Conservation (phyloP, 2,329 filamentous ascomycete species). For the Neophaeococcomyces aloes region DNA sequence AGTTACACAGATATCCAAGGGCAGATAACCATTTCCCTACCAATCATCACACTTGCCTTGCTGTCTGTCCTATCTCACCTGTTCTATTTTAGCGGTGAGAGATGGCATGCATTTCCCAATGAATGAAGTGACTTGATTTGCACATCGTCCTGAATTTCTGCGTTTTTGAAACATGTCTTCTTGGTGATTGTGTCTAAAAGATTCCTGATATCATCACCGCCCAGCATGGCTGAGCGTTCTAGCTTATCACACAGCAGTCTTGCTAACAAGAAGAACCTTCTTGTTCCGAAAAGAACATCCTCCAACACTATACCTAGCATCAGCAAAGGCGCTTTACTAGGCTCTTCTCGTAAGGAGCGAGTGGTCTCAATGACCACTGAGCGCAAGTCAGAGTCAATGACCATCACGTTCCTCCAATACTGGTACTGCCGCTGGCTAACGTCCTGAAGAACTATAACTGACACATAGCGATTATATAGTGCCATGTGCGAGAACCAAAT, state of each 20-base stretch:
- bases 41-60: too few species aligned
- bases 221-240: conserved; percentile 13
- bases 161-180: too few species aligned
- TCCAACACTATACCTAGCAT: not conserved
- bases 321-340: conserved; percentile 1
- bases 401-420: conserved; percentile 36
- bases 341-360: conserved; percentile 7
- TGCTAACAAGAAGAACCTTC: conserved; percentile 6
- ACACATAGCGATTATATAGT: too few species aligned
- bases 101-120: too few species aligned
- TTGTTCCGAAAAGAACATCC: conserved; percentile 13
- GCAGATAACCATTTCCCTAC: too few species aligned
- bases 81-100: too few species aligned
- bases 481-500: conserved; percentile 58
- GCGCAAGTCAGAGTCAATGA: conserved; percentile 28
- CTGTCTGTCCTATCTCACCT: too few species aligned
- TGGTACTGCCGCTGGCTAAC: conserved; percentile 30
- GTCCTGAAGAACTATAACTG: too few species aligned
- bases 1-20: too few species aligned
- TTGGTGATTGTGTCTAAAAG: too few species aligned
- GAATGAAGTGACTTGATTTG: too few species aligned
- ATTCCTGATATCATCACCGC: conserved; percentile 14
- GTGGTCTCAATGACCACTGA: conserved; percentile 9
- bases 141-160: too few species aligned
- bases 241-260: conserved; percentile 11